Evolutionary conservation across 2,329 filamentous ascomycete species (phyloP), one percentile per base, ranked within the genome.

Genomic region (Lachnum nothofagi): DNA sequence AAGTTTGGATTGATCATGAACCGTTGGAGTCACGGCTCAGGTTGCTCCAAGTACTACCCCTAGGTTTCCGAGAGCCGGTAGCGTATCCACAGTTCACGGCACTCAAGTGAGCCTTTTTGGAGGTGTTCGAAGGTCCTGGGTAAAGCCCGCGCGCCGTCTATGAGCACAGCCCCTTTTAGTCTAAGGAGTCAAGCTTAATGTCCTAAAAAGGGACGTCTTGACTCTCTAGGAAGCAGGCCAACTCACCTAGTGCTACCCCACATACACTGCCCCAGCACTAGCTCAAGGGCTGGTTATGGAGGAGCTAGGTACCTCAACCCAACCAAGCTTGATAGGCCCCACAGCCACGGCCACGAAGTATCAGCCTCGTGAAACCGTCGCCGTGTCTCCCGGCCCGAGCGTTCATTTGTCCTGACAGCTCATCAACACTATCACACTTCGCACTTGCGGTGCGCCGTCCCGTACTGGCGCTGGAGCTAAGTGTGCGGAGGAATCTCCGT

Each of bases 51-150:
- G 29, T 16, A 14, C 14, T 10, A 16, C 5, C 8, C 3, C 9
- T 37, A 17, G 34, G 42, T n/a, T 31, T 19, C 20, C 12, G 20
- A 42, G 38, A 42, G 45, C 45, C 45, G 45, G 45, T 42, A 42
- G 29, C 23, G 27, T 31, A n/a, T n/a, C n/a, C n/a, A n/a, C 39
- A 16, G 23, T 23, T 39, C 44, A 7, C 34, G 43, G 34, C 20
- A 45, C 34, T 38, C 23, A 9, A 22, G 7, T n/a, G 7, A 35
- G 12, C 33, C 6, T 17, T n/a, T 17, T 10, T 6, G 4, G 10
- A 20, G 34, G 34, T 9, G 17, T 22, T 37, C n/a, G 19, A 14
- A 10, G n/a, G 5, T 17, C 10, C 17, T 37, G 34, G 34, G 34
- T 37, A 37, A 22, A 9, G 5, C 9, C 34, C 34, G 34, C 19